Conservation (phyloP, 768 basidiomycete species). For the Wakefieldia striispora region DNA sequence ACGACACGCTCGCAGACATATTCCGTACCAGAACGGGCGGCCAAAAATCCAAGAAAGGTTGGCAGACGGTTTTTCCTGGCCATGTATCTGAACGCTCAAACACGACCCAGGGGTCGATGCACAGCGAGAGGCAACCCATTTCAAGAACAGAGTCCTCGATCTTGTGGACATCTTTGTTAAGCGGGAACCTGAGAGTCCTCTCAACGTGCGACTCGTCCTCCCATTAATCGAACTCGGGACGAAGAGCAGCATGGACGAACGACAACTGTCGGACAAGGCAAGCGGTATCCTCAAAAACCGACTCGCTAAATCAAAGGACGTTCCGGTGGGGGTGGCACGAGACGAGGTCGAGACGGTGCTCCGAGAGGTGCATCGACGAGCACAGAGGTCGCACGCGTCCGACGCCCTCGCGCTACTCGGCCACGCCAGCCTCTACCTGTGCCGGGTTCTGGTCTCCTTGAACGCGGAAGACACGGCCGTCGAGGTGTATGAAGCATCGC, state of each 20-base stretch:
- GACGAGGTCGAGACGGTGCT: constrained; percentile 46
- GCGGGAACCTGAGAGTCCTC: constrained; percentile 71
- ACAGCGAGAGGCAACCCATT: constrained; percentile 89
- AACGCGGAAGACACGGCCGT: constrained; percentile 42
- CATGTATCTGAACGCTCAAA: neutral
- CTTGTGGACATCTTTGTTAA: constrained; percentile 85
- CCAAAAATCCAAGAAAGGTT: constrained; percentile 66
- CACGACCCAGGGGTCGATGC: constrained; percentile 51
- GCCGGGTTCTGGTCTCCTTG: constrained; percentile 46
- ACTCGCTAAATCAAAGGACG: constrained; percentile 71
- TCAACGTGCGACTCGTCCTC: constrained; percentile 62
- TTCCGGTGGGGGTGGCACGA: constrained; percentile 37
- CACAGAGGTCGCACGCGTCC: constrained; percentile 60
- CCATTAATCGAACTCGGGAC: constrained; percentile 78
- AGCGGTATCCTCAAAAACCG: constrained; percentile 73
- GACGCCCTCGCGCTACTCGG: constrained; percentile 65
- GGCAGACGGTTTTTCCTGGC: constrained; percentile 18
- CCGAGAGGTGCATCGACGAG: constrained; percentile 66
- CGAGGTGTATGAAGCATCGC: constrained; percentile 59
- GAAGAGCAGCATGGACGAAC: constrained; percentile 69
- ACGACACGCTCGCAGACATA: constrained; percentile 85
- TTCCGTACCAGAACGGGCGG: constrained; percentile 69
- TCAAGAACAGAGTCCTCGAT: constrained; percentile 95
- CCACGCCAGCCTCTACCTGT: constrained; percentile 68
- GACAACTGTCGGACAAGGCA: constrained; percentile 87